A percentile compares a stretch with the other conserved stretches of the same genome.
These are phyloP conservation scores for Ogataea henricii DNA, from an alignment of 805 yeast genomes.

Conservation along the genomic window DNA sequence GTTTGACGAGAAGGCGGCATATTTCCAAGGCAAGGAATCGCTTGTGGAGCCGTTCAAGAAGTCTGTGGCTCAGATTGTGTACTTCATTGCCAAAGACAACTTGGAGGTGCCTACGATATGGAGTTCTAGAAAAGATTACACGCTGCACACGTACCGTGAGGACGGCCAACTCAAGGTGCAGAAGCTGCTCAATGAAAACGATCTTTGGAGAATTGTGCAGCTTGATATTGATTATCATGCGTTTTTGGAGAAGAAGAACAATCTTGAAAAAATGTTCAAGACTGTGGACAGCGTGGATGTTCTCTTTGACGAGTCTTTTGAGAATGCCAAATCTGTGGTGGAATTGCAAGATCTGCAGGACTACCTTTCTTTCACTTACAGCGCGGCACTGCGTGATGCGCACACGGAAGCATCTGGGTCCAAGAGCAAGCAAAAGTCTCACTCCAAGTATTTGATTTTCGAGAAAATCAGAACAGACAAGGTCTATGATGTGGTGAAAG, in stretches of 20 bases:
- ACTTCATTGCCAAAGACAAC: conserved; percentile 71
- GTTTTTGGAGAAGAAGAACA: conserved; percentile 67
- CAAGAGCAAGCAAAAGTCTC: conserved; percentile 44
- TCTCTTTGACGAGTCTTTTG: conserved; percentile 55
- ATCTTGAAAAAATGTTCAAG: conserved; percentile 55
- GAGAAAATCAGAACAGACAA: conserved; percentile 69
- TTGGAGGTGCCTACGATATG: conserved; percentile 94
- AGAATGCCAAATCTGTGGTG: conserved; percentile 60
- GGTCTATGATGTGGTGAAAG: conserved; percentile 63
- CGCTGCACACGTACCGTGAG: conserved; percentile 53
- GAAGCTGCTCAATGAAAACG: conserved; percentile 71
- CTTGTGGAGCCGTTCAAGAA: conserved; percentile 56
- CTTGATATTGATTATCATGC: conserved; percentile 89
- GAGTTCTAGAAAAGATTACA: conserved; percentile 91
- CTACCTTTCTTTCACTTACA: conserved; percentile 72
- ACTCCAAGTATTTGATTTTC: conserved; percentile 59
- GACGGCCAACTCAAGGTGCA: conserved; percentile 47
- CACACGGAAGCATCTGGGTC: conserved; percentile 22
- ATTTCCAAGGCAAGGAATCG: conserved; percentile 37
- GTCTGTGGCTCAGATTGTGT: conserved; percentile 72
- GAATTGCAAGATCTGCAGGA: conserved; percentile 88
- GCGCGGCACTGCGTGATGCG: conserved; percentile 55
- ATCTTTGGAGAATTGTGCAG: conserved; percentile 87
- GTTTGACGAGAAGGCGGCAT: conserved; percentile 53
- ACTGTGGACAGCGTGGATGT: conserved; percentile 60